phyloP scores from a whole-genome alignment of 1,284 basidiomycete genomes.

The Rugosomyces carneus region DNA sequence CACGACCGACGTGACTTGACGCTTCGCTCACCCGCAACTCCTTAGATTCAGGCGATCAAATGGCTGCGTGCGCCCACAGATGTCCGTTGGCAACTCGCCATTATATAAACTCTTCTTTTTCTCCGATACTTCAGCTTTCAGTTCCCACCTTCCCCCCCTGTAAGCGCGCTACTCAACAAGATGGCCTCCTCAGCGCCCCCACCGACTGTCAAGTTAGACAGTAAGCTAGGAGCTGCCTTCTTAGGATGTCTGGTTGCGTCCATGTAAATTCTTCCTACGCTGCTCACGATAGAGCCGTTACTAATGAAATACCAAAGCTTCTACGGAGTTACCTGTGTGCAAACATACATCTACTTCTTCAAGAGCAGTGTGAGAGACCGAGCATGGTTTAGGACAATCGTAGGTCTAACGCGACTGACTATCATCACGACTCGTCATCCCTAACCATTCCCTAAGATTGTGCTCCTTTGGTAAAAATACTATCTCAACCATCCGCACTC shows the following conservation, averaged over 20 bases:
- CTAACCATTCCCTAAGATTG: conserved; percentile 17
- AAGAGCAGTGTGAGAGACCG: conserved; percentile 19
- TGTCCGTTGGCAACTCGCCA: neutral
- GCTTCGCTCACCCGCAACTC: neutral
- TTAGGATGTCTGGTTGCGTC: conserved; percentile 14
- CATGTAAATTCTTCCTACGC: conserved; percentile 9
- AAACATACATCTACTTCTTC: conserved; percentile 28
- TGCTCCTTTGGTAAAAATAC: conserved; percentile 23
- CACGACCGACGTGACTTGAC: neutral
- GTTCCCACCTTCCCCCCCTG: neutral
- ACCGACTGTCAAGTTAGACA: conserved; percentile 13
- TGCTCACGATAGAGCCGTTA: neutral
- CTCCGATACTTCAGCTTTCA: neutral
- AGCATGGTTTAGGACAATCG: conserved; percentile 18
- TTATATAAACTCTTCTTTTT: neutral
- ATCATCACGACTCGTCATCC: neutral
- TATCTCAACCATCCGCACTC: neutral
- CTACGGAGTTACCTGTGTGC: conserved; percentile 30
- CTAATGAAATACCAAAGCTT: conserved; percentile 17
- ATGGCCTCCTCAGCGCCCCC: neutral
- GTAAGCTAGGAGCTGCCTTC: conserved; percentile 17
- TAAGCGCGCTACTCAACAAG: neutral
- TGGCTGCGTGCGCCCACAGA: neutral
- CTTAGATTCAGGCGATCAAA: neutral
- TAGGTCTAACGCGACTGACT: conserved; percentile 9